phyloP scores from a whole-genome alignment of 192 early-diverging fungal genomes.

The Phycomyces blakesleeanus region DNA sequence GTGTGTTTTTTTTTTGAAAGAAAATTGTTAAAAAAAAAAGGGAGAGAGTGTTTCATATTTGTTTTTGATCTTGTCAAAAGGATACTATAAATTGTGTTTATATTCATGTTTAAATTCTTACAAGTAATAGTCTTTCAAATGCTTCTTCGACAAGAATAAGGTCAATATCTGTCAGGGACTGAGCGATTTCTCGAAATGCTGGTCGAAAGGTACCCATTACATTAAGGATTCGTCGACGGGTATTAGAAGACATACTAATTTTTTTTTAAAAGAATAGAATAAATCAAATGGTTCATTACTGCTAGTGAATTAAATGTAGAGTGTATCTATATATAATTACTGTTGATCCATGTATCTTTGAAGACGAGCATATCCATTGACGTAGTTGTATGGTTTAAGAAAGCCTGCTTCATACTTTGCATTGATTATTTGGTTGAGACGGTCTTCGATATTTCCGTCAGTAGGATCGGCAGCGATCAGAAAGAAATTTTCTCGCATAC shows the following conservation, averaged over 20 bases:
- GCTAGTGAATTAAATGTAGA: too few species aligned
- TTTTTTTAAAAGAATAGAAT: constrained; percentile 5
- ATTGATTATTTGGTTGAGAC: constrained; percentile 86
- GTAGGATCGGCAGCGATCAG: constrained; percentile 90
- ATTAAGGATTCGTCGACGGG: constrained; percentile 74
- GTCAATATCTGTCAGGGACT: constrained; percentile 89
- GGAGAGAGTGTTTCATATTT: too few species aligned
- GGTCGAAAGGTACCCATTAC: constrained; percentile 90
- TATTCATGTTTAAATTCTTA: too few species aligned
- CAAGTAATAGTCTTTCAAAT: constrained; percentile 88
- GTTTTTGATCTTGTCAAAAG: too few species aligned
- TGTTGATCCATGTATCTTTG: constrained; percentile 89
- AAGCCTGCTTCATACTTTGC: constrained; percentile 96
- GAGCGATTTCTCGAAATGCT: constrained; percentile 81
- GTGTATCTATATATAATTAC: too few species aligned
- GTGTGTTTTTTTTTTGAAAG: too few species aligned
- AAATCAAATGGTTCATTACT: neutral
- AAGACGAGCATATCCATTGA: constrained; percentile 84
- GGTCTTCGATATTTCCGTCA: constrained; percentile 81
- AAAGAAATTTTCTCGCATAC: constrained; percentile 83
- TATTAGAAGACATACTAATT: constrained; percentile 64
- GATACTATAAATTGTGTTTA: too few species aligned
- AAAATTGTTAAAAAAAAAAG: too few species aligned
- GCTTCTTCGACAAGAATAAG: constrained; percentile 92
- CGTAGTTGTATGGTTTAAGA: constrained; percentile 96